Conservation (phyloP, 108 stramenopile species). For the Pseudonitzschia delicatissima region DNA sequence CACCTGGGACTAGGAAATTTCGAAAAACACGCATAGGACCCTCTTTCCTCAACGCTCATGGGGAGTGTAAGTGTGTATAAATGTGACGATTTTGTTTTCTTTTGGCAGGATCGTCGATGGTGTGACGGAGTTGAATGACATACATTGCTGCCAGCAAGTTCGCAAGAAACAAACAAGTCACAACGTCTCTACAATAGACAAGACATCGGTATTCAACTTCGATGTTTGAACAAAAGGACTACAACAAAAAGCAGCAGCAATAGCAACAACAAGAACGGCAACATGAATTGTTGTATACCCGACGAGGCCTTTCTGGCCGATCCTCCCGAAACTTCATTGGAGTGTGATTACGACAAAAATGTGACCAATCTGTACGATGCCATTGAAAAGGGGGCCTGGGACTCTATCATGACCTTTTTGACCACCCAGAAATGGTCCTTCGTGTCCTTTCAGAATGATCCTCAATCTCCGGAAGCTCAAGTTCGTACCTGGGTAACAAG, state of each 20-base stretch:
- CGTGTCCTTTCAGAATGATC: conserved; percentile 26
- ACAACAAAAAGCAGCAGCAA: not conserved
- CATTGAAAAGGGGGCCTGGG: conserved; percentile 64
- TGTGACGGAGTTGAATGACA: too few relatives aligned
- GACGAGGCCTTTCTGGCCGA: not conserved
- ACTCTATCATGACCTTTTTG: conserved; percentile 33
- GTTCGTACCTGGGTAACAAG: conserved; percentile 79
- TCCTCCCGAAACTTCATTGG: conserved; percentile 11
- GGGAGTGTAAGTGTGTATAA: too few relatives aligned
- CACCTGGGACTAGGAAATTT: too few relatives aligned
- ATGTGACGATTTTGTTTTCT: too few relatives aligned
- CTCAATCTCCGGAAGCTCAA: conserved; percentile 37
- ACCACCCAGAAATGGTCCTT: conserved; percentile 35
- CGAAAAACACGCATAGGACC: too few relatives aligned
- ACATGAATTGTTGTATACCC: not conserved
- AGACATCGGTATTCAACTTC: too few relatives aligned
- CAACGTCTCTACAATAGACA: too few relatives aligned
- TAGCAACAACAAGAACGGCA: not conserved
- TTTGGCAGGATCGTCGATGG: too few relatives aligned
- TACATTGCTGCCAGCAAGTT: too few relatives aligned
- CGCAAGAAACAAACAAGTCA: too few relatives aligned
- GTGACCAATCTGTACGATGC: conserved; percentile 63
- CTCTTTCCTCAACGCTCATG: too few relatives aligned
- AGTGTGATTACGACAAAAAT: conserved; percentile 75
- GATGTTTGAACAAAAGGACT: not conserved